phyloP scores from a whole-genome alignment of 2,329 filamentous ascomycete genomes.

The Aspergillus awamori region DNA sequence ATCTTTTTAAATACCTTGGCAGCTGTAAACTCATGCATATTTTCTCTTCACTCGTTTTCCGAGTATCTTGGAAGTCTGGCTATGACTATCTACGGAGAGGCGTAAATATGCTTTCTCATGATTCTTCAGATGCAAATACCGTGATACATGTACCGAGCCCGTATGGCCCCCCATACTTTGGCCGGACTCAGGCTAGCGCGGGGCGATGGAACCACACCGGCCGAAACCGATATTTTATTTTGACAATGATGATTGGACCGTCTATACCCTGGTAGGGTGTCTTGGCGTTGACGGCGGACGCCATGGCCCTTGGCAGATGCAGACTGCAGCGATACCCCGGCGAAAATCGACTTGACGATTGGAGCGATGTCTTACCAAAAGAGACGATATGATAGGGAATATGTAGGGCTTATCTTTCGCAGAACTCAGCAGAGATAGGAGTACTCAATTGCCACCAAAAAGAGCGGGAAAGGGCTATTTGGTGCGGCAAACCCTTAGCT shows the following conservation, averaged over 20 bases:
- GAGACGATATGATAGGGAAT: background rate
- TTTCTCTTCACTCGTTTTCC: no score
- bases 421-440: background rate
- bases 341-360: background rate
- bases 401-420: background rate
- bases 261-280: background rate
- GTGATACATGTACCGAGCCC: background rate
- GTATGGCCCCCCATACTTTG: background rate
- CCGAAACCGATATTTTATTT: background rate
- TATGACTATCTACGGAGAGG: no score
- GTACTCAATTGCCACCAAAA: background rate
- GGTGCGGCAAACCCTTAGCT: background rate
- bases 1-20: no score
- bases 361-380: background rate
- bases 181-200: background rate
- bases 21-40: no score
- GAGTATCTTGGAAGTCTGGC: no score
- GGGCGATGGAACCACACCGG: background rate
- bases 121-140: background rate
- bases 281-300: background rate
- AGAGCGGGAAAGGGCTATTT: background rate
- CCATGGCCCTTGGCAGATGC: conserved; percentile 2
- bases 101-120: background rate
- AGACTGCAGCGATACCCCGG: background rate
- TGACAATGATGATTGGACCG: background rate